Base-by-base conservation (phyloP, 2,329 filamentous ascomycete species). In the Exophiala xenobiotica region DNA sequence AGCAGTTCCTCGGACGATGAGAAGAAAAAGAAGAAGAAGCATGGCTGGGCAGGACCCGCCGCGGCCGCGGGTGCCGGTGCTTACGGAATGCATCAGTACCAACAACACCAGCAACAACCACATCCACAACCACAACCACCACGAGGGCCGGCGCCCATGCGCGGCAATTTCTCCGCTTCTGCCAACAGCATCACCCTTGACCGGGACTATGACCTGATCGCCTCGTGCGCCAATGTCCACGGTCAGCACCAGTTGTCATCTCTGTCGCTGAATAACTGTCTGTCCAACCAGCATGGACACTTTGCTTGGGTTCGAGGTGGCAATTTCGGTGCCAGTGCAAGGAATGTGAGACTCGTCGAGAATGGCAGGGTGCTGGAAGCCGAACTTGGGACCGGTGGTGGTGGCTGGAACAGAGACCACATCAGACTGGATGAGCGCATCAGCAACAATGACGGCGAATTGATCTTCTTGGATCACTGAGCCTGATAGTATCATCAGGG, bases 361-460 rank as follows among this genome's bases (percentile, higher is more conserved):
- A 42, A 51, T 7, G 56, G 57, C 9, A 57, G 41, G 44, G 52
- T 62, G 19, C 37, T 62, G 24, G 53, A 60, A 29, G 58, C 58
- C 2, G 60, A 61, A 19, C 33, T 62, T 22, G 59, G 54, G 4
- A 54, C 54, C 12, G 60, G 60, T 7, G 47, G 41, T 26, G 58
- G 58, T 8, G 31, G 57, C 6, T 61, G 58, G 57, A 58, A 54
- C 26, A 29, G 38, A 31, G 64, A 65, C 47, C 58, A 55, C 31
- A 50, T 71, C 16, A 58, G 64, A 20, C 53, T 73, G 57, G 66
- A 72, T 59, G 70, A 73, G 57, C 60, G 65, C 37, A 70, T 73
- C 37, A 62, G 64, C 20, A 72, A 72, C 53, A 61, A 67, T 14
- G 59, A 72, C 49, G 69, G 70, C 3, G 57, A 64, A 31, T 54